Percentiles rank a stretch among this genome's conserved stretches.
These are phyloP conservation scores for Rhizoclosmatium globosum DNA, from an alignment of 192 early-diverging fungal species.

Conservation along the genomic window DNA sequence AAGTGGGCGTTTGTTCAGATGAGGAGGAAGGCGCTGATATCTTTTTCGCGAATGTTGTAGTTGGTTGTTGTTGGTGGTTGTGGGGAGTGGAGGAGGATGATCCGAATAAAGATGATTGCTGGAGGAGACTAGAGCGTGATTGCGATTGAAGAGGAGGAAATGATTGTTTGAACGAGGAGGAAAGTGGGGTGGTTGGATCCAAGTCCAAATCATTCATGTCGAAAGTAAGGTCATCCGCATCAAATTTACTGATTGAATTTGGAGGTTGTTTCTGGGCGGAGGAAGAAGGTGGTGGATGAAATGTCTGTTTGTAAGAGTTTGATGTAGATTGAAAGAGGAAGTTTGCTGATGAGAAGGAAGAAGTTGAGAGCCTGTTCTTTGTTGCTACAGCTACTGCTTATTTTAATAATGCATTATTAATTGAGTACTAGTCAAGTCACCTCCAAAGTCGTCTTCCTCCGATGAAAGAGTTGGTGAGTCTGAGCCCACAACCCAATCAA, in stretches of 20 bases:
- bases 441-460: not conserved
- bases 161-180: slow-evolving; percentile 9
- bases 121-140: not conserved
- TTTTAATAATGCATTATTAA: not conserved
- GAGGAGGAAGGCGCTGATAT: not conserved
- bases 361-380: not conserved
- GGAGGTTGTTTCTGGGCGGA: slow-evolving; percentile 4
- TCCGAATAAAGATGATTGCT: not conserved
- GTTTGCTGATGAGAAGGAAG: slow-evolving; percentile 7
- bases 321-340: slow-evolving; percentile 26
- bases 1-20: slow-evolving; percentile 14
- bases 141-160: not conserved
- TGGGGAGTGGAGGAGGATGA: no score
- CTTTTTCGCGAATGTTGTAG: not conserved
- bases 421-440: not conserved
- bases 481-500: slow-evolving; percentile 31
- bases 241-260: slow-evolving; percentile 21
- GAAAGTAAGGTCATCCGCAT: slow-evolving; percentile 12
- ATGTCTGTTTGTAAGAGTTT: slow-evolving; percentile 9
- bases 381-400: not conserved
- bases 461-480: slow-evolving; percentile 2
- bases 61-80: not conserved
- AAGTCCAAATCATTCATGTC: slow-evolving; percentile 16
- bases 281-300: not conserved
- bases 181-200: slow-evolving; percentile 6